A percentile compares a stretch with the other conserved stretches of the same genome.
Conservation (phyloP, 2,329 filamentous ascomycete species). For the Fusarium tuaranense region DNA sequence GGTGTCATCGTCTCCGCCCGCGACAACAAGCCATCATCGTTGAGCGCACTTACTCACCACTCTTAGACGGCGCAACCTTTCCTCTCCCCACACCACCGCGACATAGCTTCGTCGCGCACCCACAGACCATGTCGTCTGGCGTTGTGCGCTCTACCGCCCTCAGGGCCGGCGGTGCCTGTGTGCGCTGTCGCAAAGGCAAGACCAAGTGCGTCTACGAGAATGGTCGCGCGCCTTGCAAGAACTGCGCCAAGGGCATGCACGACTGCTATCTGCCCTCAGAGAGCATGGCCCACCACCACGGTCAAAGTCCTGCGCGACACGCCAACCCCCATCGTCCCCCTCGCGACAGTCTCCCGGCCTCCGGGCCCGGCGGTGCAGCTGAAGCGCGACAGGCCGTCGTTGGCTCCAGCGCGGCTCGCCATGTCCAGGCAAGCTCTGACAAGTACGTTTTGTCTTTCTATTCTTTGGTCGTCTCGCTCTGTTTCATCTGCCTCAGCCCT, state of each 20-base stretch:
- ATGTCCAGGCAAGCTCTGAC: constrained; percentile 60
- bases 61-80: constrained; percentile 2
- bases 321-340: constrained; percentile 61
- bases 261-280: constrained; percentile 73
- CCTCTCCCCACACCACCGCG: background rate
- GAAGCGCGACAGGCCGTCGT: constrained; percentile 57
- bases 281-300: constrained; percentile 69
- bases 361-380: constrained; percentile 60
- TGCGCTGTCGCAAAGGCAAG: constrained; percentile 73
- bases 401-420: constrained; percentile 60
- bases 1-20: background rate
- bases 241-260: constrained; percentile 73
- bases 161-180: constrained; percentile 70
- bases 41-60: constrained; percentile 12
- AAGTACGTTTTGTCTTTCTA: constrained; percentile 61
- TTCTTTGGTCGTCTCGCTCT: constrained; percentile 8
- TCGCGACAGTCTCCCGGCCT: constrained; percentile 66
- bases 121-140: constrained; percentile 56
- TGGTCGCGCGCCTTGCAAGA: constrained; percentile 71
- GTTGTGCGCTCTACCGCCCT: constrained; percentile 69
- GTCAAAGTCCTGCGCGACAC: constrained; percentile 67
- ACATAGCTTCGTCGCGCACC: background rate
- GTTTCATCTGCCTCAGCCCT: constrained; percentile 4
- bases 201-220: constrained; percentile 74
- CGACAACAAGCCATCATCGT: constrained; percentile 1